phyloP scores from a whole-genome alignment of 2,329 filamentous ascomycete species.

The Fusarium illudens region DNA sequence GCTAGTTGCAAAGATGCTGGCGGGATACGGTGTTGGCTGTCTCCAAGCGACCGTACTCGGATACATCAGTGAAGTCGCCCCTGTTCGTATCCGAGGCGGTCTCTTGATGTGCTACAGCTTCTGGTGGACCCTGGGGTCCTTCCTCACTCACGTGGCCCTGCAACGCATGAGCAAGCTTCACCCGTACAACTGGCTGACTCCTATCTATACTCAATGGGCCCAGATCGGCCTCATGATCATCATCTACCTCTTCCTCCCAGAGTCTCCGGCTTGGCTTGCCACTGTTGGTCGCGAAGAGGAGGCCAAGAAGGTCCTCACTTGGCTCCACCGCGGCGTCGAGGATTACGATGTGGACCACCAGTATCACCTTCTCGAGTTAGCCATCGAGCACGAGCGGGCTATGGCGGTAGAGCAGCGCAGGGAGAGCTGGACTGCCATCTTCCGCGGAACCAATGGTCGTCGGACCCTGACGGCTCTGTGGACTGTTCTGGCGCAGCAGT shows the following conservation, averaged over 20 bases:
- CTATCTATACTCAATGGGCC: not conserved
- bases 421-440: conserved; percentile 42
- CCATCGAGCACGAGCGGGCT: not conserved
- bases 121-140: conserved; percentile 55
- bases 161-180: conserved; percentile 44
- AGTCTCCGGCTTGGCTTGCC: not conserved
- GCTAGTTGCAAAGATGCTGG: not conserved
- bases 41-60: not conserved
- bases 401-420: conserved; percentile 31
- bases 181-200: conserved; percentile 23
- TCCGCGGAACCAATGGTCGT: conserved; percentile 41
- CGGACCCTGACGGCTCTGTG: conserved; percentile 44
- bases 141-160: conserved; percentile 53
- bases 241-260: not conserved
- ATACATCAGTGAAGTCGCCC: conserved; percentile 41
- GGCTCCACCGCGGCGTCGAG: not conserved
- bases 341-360: not conserved
- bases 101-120: conserved; percentile 52
- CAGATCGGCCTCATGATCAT: not conserved
- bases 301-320: not conserved
- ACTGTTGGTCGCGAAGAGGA: not conserved
- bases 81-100: conserved; percentile 51
- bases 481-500: conserved; percentile 34
- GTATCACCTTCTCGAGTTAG: not conserved
- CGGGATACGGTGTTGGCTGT: not conserved